Evolutionary conservation across 257 asterid genomes (phyloP).

Genomic region (Fraxinus pennsylvanica): DNA sequence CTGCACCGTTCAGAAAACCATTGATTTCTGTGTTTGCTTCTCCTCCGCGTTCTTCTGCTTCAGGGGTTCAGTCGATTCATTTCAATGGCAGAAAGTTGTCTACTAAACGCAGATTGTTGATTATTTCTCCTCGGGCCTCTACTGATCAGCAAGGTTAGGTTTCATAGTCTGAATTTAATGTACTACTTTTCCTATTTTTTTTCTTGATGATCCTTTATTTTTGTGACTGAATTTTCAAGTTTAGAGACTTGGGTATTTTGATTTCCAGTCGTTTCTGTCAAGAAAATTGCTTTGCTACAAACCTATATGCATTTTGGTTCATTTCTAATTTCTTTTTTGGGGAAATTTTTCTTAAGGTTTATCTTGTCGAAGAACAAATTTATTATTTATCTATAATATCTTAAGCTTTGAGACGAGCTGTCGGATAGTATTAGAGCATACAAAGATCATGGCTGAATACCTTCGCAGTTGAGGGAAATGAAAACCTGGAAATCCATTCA

Average conservation of each 20-base stretch:
- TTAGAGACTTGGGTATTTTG: background rate
- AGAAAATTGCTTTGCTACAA: background rate
- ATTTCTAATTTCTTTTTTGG: no score
- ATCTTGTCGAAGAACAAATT: no score
- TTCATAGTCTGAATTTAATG: background rate
- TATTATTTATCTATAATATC: background rate
- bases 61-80: slow-evolving; percentile 42
- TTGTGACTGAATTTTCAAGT: background rate
- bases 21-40: slow-evolving; percentile 35
- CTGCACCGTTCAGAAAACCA: slow-evolving; percentile 54
- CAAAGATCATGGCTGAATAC: background rate
- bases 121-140: slow-evolving; percentile 63
- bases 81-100: slow-evolving; percentile 38
- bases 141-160: slow-evolving; percentile 81
- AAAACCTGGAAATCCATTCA: background rate
- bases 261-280: background rate
- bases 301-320: background rate
- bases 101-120: slow-evolving; percentile 43
- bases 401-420: background rate
- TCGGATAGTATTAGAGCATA: background rate
- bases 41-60: slow-evolving; percentile 48
- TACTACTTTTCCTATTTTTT: background rate
- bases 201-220: background rate
- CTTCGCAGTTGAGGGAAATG: background rate
- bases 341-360: no score